phyloP scores from a whole-genome alignment of 805 yeast genomes.

The Wickerhamiella vanderwaltii region DNA sequence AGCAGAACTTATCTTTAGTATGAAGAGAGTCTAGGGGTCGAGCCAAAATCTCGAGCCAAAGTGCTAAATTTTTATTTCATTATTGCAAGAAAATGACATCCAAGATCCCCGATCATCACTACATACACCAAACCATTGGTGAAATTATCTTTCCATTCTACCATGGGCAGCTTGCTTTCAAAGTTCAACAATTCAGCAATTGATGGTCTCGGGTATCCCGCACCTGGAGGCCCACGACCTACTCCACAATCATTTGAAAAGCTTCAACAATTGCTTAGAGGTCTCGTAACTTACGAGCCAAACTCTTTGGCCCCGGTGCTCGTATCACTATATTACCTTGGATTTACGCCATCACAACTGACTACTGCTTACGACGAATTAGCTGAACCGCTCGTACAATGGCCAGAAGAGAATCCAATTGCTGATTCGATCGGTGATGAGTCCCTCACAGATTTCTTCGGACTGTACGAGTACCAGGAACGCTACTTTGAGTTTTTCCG shows the following conservation, averaged over 20 bases:
- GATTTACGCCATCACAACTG: slow-evolving; percentile 27
- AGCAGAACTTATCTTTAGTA: too few species aligned
- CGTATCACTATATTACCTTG: slow-evolving; percentile 29
- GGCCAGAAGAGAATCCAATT: slow-evolving; percentile 32
- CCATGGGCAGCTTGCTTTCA: background rate
- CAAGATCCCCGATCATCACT: too few species aligned
- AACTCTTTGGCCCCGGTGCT: slow-evolving; percentile 19
- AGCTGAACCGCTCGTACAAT: slow-evolving; percentile 19
- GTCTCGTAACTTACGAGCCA: slow-evolving; percentile 26
- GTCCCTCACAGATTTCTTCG: slow-evolving; percentile 26
- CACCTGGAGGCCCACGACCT: background rate
- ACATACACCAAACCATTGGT: too few species aligned
- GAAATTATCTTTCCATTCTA: too few species aligned
- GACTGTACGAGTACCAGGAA: slow-evolving; percentile 26
- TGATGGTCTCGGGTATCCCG: slow-evolving; percentile 1
- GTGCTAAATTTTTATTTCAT: too few species aligned
- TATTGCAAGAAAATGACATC: too few species aligned
- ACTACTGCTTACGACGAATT: slow-evolving; percentile 24
- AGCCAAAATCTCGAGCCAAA: too few species aligned
- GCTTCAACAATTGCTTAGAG: slow-evolving; percentile 25
- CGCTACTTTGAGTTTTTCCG: slow-evolving; percentile 31
- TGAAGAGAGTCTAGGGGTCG: too few species aligned
- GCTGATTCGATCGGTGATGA: slow-evolving; percentile 28
- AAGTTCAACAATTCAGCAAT: background rate
- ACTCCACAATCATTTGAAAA: slow-evolving; percentile 18